A percentile compares a stretch with the other conserved stretches of the same genome.
Conservation (phyloP, 805 yeast species). For the Starmerella cellae region DNA sequence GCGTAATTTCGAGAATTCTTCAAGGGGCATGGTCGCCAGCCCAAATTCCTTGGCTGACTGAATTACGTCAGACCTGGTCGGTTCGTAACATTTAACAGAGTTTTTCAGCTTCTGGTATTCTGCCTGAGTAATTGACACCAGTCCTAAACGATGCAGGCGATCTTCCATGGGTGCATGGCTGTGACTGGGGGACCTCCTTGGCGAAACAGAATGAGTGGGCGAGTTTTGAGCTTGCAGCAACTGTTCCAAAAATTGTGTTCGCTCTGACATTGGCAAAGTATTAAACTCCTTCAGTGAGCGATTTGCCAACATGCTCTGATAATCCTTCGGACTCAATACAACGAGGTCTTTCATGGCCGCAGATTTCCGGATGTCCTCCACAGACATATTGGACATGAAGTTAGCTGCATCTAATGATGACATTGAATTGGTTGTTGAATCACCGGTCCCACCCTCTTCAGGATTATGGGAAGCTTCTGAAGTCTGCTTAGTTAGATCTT, state of each 20-base stretch:
- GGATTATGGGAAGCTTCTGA: no score
- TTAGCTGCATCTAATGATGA: conserved; percentile 6
- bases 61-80: conserved; percentile 27
- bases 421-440: conserved; percentile 1
- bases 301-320: conserved; percentile 5
- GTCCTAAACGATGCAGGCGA: conserved; percentile 26
- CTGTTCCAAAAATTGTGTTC: conserved; percentile 10
- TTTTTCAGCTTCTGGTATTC: conserved; percentile 27
- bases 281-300: conserved; percentile 5
- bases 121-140: conserved; percentile 26
- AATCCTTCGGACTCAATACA: conserved; percentile 9
- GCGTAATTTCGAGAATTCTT: conserved; percentile 31
- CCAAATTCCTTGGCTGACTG: conserved; percentile 33
- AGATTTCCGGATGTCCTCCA: conserved; percentile 3
- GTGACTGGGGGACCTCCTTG: conserved; percentile 8
- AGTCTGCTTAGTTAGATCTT: conserved; percentile 20
- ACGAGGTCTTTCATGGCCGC: conserved; percentile 8
- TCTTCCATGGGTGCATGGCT: conserved; percentile 22
- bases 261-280: conserved; percentile 10
- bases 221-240: conserved; percentile 7
- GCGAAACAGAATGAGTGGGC: conserved; percentile 2
- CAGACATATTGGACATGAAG: background rate
- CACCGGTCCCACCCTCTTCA: background rate
- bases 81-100: conserved; percentile 24
- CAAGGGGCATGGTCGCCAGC: conserved; percentile 34